Evolutionary conservation across 2,329 filamentous ascomycete species (phyloP).

Genomic region (Aspergillus sp.): DNA sequence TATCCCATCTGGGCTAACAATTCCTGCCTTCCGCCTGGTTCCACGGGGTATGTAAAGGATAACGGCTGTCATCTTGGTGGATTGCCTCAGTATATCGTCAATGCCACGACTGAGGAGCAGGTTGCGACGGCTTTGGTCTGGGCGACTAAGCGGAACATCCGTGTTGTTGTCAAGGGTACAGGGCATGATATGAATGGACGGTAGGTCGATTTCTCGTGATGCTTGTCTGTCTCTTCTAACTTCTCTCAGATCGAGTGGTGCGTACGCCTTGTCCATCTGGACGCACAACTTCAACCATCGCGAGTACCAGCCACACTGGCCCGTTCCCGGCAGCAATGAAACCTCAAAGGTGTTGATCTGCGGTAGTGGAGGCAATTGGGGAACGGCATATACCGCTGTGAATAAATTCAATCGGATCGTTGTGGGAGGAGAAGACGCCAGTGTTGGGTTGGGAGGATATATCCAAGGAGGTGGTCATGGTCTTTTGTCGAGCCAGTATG

Average conservation of each 20-base stretch:
- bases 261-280: constrained; percentile 44
- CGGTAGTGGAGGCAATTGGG: constrained; percentile 15
- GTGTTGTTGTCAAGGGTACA: constrained; percentile 21
- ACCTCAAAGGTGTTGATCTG: constrained; percentile 9
- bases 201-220: constrained; percentile 5
- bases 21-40: constrained; percentile 25
- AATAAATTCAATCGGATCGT: constrained; percentile 26
- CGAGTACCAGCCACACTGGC: constrained; percentile 14
- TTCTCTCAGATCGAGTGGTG: constrained; percentile 33
- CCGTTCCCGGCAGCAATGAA: constrained; percentile 4
- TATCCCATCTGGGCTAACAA: constrained; percentile 28
- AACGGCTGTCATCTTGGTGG: constrained; percentile 24
- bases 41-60: constrained; percentile 15
- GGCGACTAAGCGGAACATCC: constrained; percentile 15
- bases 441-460: constrained; percentile 42
- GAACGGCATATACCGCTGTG: constrained; percentile 2
- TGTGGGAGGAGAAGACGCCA: constrained; percentile 52
- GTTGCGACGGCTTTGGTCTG: constrained; percentile 24
- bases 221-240: neutral
- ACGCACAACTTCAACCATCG: constrained; percentile 41
- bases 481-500: constrained; percentile 14
- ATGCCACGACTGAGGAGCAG: constrained; percentile 24
- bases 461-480: constrained; percentile 28
- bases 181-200: constrained; percentile 20
- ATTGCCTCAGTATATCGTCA: constrained; percentile 28